phyloP scores from a whole-genome alignment of 1,284 basidiomycete species.

The Sutorius eximius region DNA sequence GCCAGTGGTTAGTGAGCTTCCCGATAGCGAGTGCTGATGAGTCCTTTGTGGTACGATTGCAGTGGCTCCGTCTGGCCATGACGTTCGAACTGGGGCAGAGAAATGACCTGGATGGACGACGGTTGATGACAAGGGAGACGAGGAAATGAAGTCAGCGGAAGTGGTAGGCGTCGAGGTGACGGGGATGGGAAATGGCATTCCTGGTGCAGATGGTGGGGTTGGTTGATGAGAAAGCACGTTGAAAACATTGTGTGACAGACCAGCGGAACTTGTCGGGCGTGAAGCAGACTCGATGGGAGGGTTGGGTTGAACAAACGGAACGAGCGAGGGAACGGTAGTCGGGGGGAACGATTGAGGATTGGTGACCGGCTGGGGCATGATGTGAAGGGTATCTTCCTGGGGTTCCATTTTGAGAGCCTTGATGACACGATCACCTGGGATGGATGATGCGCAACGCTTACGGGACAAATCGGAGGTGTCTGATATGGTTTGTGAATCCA shows the following conservation, averaged over 20 bases:
- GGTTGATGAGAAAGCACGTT: slow-evolving; percentile 25
- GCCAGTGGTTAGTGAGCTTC: slow-evolving; percentile 33
- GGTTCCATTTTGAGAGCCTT: slow-evolving; percentile 71
- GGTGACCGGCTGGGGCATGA: slow-evolving; percentile 29
- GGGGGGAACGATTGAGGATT: slow-evolving; percentile 32
- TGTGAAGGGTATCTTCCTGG: slow-evolving; percentile 48
- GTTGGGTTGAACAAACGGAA: slow-evolving; percentile 32
- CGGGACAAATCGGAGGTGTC: slow-evolving; percentile 42
- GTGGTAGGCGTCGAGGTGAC: slow-evolving; percentile 20
- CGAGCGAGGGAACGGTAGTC: slow-evolving; percentile 16
- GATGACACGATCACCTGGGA: slow-evolving; percentile 56
- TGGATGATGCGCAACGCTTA: slow-evolving; percentile 67
- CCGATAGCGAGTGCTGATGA: slow-evolving; percentile 39
- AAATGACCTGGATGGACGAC: slow-evolving; percentile 25
- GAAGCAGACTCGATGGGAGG: slow-evolving; percentile 39
- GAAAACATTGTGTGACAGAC: slow-evolving; percentile 30
- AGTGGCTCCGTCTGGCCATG: slow-evolving; percentile 33
- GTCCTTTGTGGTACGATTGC: slow-evolving; percentile 28
- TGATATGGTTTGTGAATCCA: slow-evolving; percentile 24
- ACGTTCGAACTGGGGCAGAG: slow-evolving; percentile 22
- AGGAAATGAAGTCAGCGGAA: slow-evolving; percentile 28
- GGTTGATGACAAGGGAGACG: slow-evolving; percentile 22
- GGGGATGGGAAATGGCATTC: slow-evolving; percentile 22
- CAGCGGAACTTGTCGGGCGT: slow-evolving; percentile 44
- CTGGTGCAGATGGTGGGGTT: slow-evolving; percentile 24